Evolutionary conservation across 108 stramenopile species (phyloP), one percentile per base, ranked within the genome.

Genomic region (Cyclotella choctawhatcheeana): DNA sequence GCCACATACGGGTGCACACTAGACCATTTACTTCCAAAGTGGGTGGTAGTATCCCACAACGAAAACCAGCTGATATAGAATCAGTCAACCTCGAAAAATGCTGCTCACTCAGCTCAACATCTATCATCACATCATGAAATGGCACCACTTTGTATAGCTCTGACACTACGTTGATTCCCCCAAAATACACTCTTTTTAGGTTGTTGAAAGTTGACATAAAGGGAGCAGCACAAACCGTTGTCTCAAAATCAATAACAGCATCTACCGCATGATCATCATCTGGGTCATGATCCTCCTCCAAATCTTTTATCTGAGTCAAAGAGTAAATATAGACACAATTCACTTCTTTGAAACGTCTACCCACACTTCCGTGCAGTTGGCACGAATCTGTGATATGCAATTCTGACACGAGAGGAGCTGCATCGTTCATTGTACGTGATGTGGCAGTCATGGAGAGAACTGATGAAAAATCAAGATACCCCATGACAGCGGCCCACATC

Each of bases 401-500:
- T 4, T 48, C 16, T 48, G 47, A n/a, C 17, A 48, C 47, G 4
- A 48, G n/a, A 4, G 47, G 17, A 48, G 47, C 47, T 48, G 47
- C 47, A 48, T 48, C 47, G 4, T n/a, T 48, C 47, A n/a, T 48
- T 17, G 8, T n/a, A 48, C 47, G 47, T 48, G 47, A 4, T 4
- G n/a, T n/a, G 4, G 47, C 47, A 10, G 47, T 48, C 16, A 48
- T 10, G 8, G 47, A 48, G 17, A 48, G 47, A 10, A 48, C 47
- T 10, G 47, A 48, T n/a, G 47, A 8, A 48, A 48, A 48, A n/a
- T 48, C 47, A 10, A 48, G 47, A n/a, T 48, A n/a, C 4, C 18
- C 18, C 47, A 48, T 48, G 47, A 48, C 17, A 48, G 4, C 17
- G n/a, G 47, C 47, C 47, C 47, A 48, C 47, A 48, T n/a, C 47